Evolutionary conservation across 2,329 filamentous ascomycete genomes (phyloP).

Genomic region (Alternaria burnsii): DNA sequence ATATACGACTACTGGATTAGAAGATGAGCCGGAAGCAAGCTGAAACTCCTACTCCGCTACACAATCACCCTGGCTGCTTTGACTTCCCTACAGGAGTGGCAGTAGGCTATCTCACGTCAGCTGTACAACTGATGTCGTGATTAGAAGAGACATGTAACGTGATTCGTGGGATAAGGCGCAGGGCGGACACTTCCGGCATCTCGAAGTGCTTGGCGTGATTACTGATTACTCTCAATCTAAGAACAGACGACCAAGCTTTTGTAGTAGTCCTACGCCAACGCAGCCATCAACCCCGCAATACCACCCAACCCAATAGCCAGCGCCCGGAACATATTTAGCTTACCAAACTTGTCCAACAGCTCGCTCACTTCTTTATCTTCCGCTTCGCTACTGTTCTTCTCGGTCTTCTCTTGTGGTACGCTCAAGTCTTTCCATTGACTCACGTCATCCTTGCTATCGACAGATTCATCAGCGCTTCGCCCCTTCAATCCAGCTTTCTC

Average conservation of each 20-base stretch:
- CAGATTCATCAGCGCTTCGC: slow-evolving; percentile 31
- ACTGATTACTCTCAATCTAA: neutral
- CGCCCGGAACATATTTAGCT: slow-evolving; percentile 35
- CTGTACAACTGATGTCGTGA: neutral
- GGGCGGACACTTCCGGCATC: neutral
- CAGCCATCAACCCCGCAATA: slow-evolving; percentile 32
- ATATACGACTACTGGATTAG: neutral
- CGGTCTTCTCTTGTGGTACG: slow-evolving; percentile 30
- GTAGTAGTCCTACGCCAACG: slow-evolving; percentile 15
- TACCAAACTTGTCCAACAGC: slow-evolving; percentile 33
- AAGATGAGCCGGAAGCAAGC: neutral
- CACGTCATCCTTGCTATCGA: slow-evolving; percentile 31
- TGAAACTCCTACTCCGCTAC: neutral
- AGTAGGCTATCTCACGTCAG: slow-evolving; percentile 2
- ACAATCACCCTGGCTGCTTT: neutral
- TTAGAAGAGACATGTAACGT: neutral
- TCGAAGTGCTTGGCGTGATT: neutral
- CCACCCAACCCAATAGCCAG: slow-evolving; percentile 36
- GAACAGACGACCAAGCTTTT: neutral
- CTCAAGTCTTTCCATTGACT: slow-evolving; percentile 42
- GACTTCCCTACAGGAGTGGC: neutral
- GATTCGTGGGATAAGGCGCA: neutral
- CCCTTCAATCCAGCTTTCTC: neutral
- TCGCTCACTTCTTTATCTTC: slow-evolving; percentile 29
- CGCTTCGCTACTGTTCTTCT: slow-evolving; percentile 16